Evolutionary conservation across 805 yeast species (phyloP).

Genomic region (Metschnikowia vanudenii): DNA sequence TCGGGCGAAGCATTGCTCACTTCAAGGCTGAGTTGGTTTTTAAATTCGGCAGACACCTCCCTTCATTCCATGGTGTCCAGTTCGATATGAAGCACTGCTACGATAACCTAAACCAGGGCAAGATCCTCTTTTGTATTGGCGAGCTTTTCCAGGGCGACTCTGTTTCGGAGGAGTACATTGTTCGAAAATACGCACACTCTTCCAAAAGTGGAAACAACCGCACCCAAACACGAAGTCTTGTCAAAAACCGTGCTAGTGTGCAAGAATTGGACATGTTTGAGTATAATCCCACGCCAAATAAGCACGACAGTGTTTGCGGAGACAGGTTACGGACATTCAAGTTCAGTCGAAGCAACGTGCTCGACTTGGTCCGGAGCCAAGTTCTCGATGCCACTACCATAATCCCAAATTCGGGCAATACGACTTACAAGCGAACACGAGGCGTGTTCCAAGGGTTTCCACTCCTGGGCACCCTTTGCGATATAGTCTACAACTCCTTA

Average conservation of each 20-base stretch:
- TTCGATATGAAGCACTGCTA: constrained; percentile 78
- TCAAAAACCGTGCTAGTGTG: constrained; percentile 17
- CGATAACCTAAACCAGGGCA: constrained; percentile 61
- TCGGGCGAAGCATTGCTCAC: constrained; percentile 35
- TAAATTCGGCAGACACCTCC: constrained; percentile 23
- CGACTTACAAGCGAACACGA: constrained; percentile 42
- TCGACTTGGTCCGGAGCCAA: constrained; percentile 49
- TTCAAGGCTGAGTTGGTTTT: constrained; percentile 32
- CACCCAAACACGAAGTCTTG: constrained; percentile 3
- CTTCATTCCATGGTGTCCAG: constrained; percentile 52
- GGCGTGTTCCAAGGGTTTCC: constrained; percentile 89
- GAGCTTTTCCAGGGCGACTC: constrained; percentile 20
- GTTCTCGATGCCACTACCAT: constrained; percentile 49
- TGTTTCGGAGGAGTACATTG: constrained; percentile 14
- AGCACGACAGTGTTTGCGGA: constrained; percentile 19
- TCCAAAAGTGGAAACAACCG: not conserved
- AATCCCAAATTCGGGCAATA: constrained; percentile 35
- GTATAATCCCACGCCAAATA: not conserved
- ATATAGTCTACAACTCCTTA: constrained; percentile 64
- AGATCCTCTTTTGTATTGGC: constrained; percentile 35
- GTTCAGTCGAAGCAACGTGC: constrained; percentile 44
- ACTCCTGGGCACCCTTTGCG: constrained; percentile 72
- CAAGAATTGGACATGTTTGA: constrained; percentile 17
- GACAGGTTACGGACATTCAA: constrained; percentile 34
- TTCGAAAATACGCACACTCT: constrained; percentile 6